Evolutionary conservation across 139 green algal species (phyloP).

Genomic region (Spirogloea muscicola): DNA sequence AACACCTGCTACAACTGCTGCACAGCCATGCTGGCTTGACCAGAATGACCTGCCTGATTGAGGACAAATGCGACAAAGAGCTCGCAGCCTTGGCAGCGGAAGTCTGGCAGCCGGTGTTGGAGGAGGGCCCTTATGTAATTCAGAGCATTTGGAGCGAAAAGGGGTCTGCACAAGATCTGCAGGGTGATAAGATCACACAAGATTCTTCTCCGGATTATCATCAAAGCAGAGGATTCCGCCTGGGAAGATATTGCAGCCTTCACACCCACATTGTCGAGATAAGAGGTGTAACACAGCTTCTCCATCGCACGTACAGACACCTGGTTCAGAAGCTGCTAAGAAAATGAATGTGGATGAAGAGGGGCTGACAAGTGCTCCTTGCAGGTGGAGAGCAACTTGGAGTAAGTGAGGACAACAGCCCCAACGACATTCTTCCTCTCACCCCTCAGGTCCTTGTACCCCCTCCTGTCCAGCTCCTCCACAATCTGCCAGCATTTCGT

Average conservation of each 20-base stretch:
- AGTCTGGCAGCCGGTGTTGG: constrained; percentile 1
- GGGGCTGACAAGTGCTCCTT: constrained; percentile 22
- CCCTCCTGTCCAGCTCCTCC: constrained; percentile 16
- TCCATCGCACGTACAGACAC: too few relatives aligned
- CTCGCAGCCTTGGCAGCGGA: constrained; percentile 20
- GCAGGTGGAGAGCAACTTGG: constrained; percentile 25
- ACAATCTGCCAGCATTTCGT: too few relatives aligned
- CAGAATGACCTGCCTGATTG: constrained; percentile 10
- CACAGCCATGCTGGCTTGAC: too few relatives aligned
- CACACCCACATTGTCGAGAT: too few relatives aligned
- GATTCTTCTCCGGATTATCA: not conserved
- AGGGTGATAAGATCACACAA: not conserved
- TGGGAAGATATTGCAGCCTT: too few relatives aligned
- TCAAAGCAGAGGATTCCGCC: too few relatives aligned
- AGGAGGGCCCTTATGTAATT: constrained; percentile 22
- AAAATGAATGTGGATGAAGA: too few relatives aligned
- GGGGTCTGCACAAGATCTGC: constrained; percentile 10
- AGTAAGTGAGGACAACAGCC: constrained; percentile 10
- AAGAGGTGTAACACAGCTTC: too few relatives aligned
- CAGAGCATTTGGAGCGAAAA: constrained; percentile 28
- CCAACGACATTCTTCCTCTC: not conserved
- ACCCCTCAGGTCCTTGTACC: not conserved
- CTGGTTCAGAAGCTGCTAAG: too few relatives aligned
- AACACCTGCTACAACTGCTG: too few relatives aligned
- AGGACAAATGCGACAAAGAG: constrained; percentile 20